These are phyloP conservation scores for Eucalyptus cladocalyx DNA, from an alignment of 345 rosid genomes.

Conservation along the genomic window DNA sequence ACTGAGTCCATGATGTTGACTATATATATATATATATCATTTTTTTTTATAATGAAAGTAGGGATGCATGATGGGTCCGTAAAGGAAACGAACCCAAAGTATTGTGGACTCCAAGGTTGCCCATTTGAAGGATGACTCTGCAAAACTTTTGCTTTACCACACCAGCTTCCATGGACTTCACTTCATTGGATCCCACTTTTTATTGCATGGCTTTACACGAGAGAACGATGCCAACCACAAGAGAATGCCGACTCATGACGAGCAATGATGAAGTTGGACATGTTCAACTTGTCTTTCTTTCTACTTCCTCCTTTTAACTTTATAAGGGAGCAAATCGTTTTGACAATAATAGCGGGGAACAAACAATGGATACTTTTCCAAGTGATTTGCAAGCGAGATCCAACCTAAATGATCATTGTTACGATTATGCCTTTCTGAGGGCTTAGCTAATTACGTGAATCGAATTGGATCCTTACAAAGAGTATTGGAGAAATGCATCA, in stretches of 20 bases:
- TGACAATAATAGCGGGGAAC: neutral
- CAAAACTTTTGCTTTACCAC: neutral
- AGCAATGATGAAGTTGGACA: neutral
- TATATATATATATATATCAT: neutral
- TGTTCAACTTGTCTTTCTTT: neutral
- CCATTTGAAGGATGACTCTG: neutral
- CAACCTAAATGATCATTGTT: neutral
- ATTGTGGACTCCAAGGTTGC: neutral
- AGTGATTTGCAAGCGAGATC: neutral
- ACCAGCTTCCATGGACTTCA: neutral
- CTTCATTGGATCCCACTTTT: neutral
- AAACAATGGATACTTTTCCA: neutral
- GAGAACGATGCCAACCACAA: neutral
- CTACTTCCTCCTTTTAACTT: neutral
- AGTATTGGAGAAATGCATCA: neutral
- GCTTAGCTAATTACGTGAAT: neutral
- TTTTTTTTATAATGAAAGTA: neutral
- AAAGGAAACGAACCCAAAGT: neutral
- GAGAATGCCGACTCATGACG: neutral
- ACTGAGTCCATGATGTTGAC: neutral
- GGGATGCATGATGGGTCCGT: neutral
- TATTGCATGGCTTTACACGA: neutral
- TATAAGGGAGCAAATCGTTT: neutral
- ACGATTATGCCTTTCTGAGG: neutral
- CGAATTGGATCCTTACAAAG: neutral